Evolutionary conservation across 2,329 filamentous ascomycete genomes (phyloP).

Genomic region (Teratosphaeria pseudoeucalypti): DNA sequence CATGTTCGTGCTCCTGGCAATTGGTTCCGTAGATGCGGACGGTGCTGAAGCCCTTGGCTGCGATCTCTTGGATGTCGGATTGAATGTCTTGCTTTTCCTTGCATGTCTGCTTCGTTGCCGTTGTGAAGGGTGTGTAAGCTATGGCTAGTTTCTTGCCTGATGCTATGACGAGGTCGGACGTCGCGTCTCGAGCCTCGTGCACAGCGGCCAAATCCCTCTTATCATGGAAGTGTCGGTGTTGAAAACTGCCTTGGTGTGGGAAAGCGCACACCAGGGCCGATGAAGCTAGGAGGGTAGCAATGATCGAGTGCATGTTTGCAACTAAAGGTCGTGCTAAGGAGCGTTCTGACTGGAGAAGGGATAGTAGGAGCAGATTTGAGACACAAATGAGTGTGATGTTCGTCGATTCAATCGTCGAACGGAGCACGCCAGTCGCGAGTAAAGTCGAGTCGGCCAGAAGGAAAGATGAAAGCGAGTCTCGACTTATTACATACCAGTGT

Average conservation of each 20-base stretch:
- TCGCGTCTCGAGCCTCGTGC: neutral
- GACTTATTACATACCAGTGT: neutral
- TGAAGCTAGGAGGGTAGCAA: neutral
- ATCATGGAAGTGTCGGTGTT: neutral
- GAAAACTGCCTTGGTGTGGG: neutral
- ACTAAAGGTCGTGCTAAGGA: neutral
- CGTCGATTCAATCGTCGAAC: neutral
- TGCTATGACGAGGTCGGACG: constrained; percentile 10
- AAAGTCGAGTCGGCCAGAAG: neutral
- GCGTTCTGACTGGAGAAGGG: neutral
- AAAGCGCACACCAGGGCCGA: neutral
- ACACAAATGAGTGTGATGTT: neutral
- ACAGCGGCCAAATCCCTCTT: neutral
- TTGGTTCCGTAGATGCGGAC: constrained; percentile 84
- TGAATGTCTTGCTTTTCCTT: constrained; percentile 30
- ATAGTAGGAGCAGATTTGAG: neutral
- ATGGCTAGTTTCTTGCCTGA: constrained; percentile 37
- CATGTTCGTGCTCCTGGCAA: constrained; percentile 68
- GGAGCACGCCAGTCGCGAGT: neutral
- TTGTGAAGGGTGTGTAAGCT: constrained; percentile 38
- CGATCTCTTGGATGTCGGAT: constrained; percentile 33
- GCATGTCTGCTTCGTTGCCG: constrained; percentile 30
- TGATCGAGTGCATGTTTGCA: neutral
- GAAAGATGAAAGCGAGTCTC: neutral
- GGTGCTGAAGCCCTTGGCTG: constrained; percentile 47